Evolutionary conservation across 805 yeast species (phyloP).

Genomic region (Wickerhamiella australiensis): DNA sequence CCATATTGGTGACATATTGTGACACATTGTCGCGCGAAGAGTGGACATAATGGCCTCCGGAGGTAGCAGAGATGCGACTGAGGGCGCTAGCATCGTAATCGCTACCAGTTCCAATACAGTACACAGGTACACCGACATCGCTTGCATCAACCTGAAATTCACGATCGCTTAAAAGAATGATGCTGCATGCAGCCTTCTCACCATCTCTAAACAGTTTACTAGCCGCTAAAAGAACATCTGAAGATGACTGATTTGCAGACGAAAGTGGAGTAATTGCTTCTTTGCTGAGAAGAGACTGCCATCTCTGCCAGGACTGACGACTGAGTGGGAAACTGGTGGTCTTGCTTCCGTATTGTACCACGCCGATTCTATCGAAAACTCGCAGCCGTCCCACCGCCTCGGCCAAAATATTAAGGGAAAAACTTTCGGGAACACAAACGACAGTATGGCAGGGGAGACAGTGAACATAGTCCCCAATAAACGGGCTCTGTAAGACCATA

Average conservation of each 20-base stretch:
- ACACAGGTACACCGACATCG: background rate
- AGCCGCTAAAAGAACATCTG: background rate
- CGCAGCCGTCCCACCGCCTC: conserved; percentile 13
- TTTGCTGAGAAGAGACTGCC: background rate
- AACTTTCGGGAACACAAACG: conserved; percentile 10
- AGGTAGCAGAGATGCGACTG: background rate
- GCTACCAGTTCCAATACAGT: conserved; percentile 9
- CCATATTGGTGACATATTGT: conserved; percentile 5
- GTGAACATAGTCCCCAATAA: conserved; percentile 10
- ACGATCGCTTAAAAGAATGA: conserved; percentile 4
- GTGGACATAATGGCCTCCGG: conserved; percentile 8
- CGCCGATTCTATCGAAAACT: conserved; percentile 13
- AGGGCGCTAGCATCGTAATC: background rate
- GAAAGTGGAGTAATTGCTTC: background rate
- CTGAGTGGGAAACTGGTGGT: background rate
- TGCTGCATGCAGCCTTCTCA: background rate
- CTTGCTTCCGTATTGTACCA: conserved; percentile 9
- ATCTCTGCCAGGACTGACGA: conserved; percentile 12
- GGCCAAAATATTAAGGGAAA: conserved; percentile 3
- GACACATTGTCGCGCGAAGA: background rate
- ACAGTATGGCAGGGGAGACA: conserved; percentile 11
- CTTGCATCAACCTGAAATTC: background rate
- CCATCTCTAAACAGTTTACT: background rate
- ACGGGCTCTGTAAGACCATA: conserved; percentile 1
- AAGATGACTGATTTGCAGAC: background rate